phyloP scores from a whole-genome alignment of 441 rosid genomes.

The Cnidoscolus chayamansa region DNA sequence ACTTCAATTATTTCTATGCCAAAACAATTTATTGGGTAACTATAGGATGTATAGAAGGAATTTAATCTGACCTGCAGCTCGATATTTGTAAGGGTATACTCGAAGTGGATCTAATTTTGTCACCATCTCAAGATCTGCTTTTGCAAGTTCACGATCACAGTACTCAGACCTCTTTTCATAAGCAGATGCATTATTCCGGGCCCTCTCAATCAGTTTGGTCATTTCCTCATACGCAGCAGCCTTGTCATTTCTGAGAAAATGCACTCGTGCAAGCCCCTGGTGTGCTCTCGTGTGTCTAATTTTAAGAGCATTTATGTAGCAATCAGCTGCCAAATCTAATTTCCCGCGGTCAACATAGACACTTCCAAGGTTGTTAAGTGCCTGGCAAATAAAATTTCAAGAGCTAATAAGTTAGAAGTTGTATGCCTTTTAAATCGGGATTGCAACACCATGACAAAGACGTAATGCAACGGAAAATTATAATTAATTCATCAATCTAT shows the following conservation, averaged over 20 bases:
- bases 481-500: not conserved
- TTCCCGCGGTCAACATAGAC: conserved; percentile 71
- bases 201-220: conserved; percentile 81
- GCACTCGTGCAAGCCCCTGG: conserved; percentile 96
- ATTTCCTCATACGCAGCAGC: conserved; percentile 80
- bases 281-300: conserved; percentile 93
- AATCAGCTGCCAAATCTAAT: conserved; percentile 88
- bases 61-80: conserved; percentile 76
- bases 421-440: not conserved
- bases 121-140: conserved; percentile 87
- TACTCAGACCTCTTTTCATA: conserved; percentile 98
- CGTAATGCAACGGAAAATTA: not conserved
- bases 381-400: conserved; percentile 41
- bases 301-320: conserved; percentile 85
- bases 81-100: conserved; percentile 90
- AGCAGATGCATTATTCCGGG: conserved; percentile 89
- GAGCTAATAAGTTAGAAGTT: not conserved
- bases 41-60: not conserved
- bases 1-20: too few species aligned
- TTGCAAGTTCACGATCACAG: conserved; percentile 78
- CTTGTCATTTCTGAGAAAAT: conserved; percentile 70
- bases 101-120: conserved; percentile 87
- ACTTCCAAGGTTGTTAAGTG: conserved; percentile 96
- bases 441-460: conserved; percentile 1
- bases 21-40: not conserved